Percentiles rank a stretch among this genome's conserved stretches.
Evolutionary conservation across 2,329 filamentous ascomycete species (phyloP).

Genomic region (Arthrobotrys megalospora): DNA sequence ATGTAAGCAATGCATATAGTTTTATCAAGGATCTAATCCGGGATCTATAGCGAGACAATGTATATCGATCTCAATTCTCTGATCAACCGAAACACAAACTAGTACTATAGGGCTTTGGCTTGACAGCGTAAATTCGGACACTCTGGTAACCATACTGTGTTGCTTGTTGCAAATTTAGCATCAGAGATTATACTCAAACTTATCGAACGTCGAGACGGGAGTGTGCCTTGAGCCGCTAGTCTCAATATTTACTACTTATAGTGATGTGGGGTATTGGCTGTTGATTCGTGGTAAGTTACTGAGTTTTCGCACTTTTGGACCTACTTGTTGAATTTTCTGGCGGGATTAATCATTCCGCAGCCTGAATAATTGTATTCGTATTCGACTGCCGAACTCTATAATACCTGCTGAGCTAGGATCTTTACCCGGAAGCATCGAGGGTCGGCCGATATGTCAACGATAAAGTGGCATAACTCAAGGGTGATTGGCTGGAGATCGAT

Average conservation of each 20-base stretch:
- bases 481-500: neutral
- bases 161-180: neutral
- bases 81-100: too few species aligned
- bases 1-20: too few species aligned
- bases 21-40: too few species aligned
- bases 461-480: constrained; percentile 25
- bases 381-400: constrained; percentile 8
- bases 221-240: too few species aligned
- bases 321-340: neutral
- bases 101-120: neutral
- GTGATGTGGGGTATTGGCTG: neutral
- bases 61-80: too few species aligned
- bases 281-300: neutral
- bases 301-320: neutral
- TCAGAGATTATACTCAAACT: neutral
- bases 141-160: neutral
- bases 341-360: constrained; percentile 40
- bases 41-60: too few species aligned
- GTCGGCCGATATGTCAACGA: neutral
- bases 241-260: neutral
- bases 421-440: constrained; percentile 24
- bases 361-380: constrained; percentile 34
- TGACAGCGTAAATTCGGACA: too few species aligned
- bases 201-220: too few species aligned
- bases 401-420: constrained; percentile 2